Evolutionary conservation across 2,329 filamentous ascomycete species (phyloP).

Genomic region (Fusarium coicis): DNA sequence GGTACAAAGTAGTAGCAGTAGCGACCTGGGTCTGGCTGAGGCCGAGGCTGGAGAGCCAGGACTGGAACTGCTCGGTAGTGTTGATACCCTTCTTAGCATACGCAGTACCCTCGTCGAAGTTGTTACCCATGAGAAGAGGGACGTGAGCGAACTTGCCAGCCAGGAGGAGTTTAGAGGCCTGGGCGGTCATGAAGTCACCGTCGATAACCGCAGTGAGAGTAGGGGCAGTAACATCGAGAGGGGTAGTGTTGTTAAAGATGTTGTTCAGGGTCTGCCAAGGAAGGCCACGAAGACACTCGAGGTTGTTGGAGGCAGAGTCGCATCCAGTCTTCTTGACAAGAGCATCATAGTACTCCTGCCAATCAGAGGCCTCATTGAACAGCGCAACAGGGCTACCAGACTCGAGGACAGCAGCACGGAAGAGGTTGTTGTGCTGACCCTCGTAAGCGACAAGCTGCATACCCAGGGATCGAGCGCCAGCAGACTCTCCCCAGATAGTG

Average conservation of each 20-base stretch:
- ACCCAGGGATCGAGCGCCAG: slow-evolving; percentile 61
- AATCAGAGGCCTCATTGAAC: slow-evolving; percentile 32
- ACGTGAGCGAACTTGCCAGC: slow-evolving; percentile 71
- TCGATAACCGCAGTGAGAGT: slow-evolving; percentile 46
- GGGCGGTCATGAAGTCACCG: slow-evolving; percentile 53
- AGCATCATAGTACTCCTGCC: slow-evolving; percentile 47
- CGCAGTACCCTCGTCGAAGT: slow-evolving; percentile 71
- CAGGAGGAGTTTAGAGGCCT: slow-evolving; percentile 62
- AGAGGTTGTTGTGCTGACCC: slow-evolving; percentile 64
- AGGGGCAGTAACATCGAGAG: slow-evolving; percentile 27
- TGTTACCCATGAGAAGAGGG: slow-evolving; percentile 69
- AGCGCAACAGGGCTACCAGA: slow-evolving; percentile 54
- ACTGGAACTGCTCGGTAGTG: slow-evolving; percentile 61
- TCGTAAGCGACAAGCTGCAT: slow-evolving; percentile 63
- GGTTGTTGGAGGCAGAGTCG: slow-evolving; percentile 30
- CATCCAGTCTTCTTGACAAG: slow-evolving; percentile 44
- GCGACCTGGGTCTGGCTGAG: slow-evolving; percentile 43
- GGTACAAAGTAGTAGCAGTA: slow-evolving; percentile 56
- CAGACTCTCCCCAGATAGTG: slow-evolving; percentile 65
- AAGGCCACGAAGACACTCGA: slow-evolving; percentile 48
- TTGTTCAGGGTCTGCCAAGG: slow-evolving; percentile 46
- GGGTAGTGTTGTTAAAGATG: slow-evolving; percentile 43
- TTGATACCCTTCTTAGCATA: slow-evolving; percentile 66
- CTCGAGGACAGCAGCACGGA: slow-evolving; percentile 62
- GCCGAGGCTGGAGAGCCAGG: slow-evolving; percentile 32